Evolutionary conservation across 106 monocot species (phyloP), one percentile per base, ranked within the genome.

Genomic region (Hemerocallis citrina): DNA sequence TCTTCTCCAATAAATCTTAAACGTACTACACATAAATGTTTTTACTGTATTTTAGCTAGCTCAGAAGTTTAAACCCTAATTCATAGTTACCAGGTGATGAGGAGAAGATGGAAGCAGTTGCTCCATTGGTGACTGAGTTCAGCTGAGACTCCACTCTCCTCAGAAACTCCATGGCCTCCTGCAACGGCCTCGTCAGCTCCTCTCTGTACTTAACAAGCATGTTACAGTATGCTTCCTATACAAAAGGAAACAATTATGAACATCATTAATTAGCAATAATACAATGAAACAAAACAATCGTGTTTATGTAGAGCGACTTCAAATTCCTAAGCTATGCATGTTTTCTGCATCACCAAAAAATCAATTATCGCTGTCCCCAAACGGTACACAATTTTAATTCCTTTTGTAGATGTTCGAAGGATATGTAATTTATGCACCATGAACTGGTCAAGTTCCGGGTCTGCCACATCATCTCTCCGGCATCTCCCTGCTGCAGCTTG

Each of bases 361-460:
- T n/a, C n/a, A n/a, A n/a, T n/a, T n/a, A n/a, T n/a, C n/a, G n/a
- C n/a, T n/a, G n/a, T n/a, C n/a, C n/a, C n/a, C n/a, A n/a, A n/a
- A n/a, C n/a, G n/a, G n/a, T n/a, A n/a, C n/a, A n/a, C n/a, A n/a
- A n/a, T n/a, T n/a, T n/a, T n/a, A n/a, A n/a, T n/a, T n/a, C n/a
- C n/a, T n/a, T n/a, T n/a, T n/a, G n/a, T n/a, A n/a, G n/a, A n/a
- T n/a, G n/a, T n/a, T n/a, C n/a, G n/a, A n/a, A n/a, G n/a, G n/a
- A n/a, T n/a, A n/a, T n/a, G n/a, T n/a, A n/a, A 29, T 10, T 9
- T 52, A 31, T 29, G 3, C 6, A 94, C 93, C 95, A 95, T 95
- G 76, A 95, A 95, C 76, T 86, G 89, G 54, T 95, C 89, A 20
- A 95, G 95, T 72, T 95, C 95, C 0, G 95, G 90, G 64, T 95